A percentile compares a stretch with the other conserved stretches of the same genome.
Conservation (phyloP, 176 grass and related monocot species). For the Carex scoparia region DNA sequence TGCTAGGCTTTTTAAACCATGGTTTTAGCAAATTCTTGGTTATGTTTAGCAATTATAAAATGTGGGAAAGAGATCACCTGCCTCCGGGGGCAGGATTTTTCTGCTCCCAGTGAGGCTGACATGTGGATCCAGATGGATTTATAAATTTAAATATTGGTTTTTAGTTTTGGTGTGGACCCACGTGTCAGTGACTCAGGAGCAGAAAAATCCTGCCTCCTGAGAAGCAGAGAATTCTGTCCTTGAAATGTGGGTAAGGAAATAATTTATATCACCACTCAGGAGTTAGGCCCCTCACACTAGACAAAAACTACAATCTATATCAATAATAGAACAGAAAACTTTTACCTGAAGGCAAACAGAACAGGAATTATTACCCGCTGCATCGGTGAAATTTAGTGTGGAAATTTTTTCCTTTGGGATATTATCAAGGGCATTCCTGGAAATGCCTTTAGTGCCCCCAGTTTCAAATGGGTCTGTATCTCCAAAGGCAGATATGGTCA, state of each 20-base stretch:
- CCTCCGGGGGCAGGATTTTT: no score
- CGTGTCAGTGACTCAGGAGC: no score
- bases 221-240: no score
- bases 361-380: slow-evolving; percentile 43
- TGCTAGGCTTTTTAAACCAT: neutral
- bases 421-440: slow-evolving; percentile 40
- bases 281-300: no score
- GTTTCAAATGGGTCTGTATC: slow-evolving; percentile 71
- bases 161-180: no score
- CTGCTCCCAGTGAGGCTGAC: no score
- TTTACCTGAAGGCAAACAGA: slow-evolving; percentile 85
- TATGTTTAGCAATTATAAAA: neutral
- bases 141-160: no score
- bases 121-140: no score
- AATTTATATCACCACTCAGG: neutral
- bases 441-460: slow-evolving; percentile 44
- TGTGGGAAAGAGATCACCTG: neutral
- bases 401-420: slow-evolving; percentile 49
- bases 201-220: no score
- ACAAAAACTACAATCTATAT: neutral
- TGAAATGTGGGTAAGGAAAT: no score
- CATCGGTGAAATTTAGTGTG: slow-evolving; percentile 22
- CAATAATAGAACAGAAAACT: neutral
- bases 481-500: slow-evolving; percentile 47
- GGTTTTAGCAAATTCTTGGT: neutral